Evolutionary conservation across 2,329 filamentous ascomycete genomes (phyloP).

Genomic region (Nakataea oryzae): DNA sequence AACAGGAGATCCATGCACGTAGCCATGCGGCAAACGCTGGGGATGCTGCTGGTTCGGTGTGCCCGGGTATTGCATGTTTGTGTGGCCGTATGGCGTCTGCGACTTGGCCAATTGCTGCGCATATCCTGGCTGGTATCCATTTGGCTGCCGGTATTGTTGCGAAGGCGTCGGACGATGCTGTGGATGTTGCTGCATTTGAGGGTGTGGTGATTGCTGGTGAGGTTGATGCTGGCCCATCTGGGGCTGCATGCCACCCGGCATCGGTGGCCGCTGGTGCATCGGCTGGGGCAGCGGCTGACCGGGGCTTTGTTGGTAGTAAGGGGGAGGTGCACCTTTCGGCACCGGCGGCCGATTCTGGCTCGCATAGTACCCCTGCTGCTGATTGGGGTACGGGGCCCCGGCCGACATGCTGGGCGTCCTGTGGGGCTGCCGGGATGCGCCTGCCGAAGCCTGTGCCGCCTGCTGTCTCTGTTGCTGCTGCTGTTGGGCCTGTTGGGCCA

Average conservation of each 20-base stretch:
- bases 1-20: not conserved
- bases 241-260: constrained; percentile 21
- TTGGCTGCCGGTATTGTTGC: constrained; percentile 38
- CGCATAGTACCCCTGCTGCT: constrained; percentile 32
- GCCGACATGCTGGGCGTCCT: constrained; percentile 21
- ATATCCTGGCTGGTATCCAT: constrained; percentile 33
- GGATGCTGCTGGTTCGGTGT: constrained; percentile 30
- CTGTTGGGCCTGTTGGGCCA: constrained; percentile 8
- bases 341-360: constrained; percentile 34
- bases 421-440: constrained; percentile 15
- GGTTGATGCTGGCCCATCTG: constrained; percentile 22
- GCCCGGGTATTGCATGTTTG: constrained; percentile 34
- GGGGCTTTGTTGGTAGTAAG: constrained; percentile 33
- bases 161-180: constrained; percentile 23
- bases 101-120: constrained; percentile 40
- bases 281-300: constrained; percentile 26
- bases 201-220: constrained; percentile 26
- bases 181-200: constrained; percentile 26
- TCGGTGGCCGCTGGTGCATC: constrained; percentile 25
- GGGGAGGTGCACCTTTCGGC: constrained; percentile 16
- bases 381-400: constrained; percentile 26
- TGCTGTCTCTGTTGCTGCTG: constrained; percentile 13
- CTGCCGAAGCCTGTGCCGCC: constrained; percentile 17
- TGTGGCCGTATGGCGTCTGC: constrained; percentile 40
- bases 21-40: constrained; percentile 20